Conservation (phyloP, 2,329 filamentous ascomycete species). For the Fusarium sp. region DNA sequence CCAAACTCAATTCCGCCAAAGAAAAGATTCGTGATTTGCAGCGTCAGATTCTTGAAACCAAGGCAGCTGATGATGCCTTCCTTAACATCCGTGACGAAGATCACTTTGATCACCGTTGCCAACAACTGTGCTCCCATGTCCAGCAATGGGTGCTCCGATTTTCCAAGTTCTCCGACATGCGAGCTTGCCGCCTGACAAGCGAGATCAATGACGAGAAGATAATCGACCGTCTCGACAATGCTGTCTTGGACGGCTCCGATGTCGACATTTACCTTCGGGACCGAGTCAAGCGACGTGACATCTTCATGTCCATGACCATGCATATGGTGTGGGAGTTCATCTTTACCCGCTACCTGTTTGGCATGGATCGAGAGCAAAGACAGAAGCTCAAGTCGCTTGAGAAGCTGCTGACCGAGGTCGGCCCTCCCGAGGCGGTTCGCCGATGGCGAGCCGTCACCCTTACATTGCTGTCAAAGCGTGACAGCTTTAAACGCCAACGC, state of each 20-base stretch:
- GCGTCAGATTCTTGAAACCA: slow-evolving; percentile 67
- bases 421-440: slow-evolving; percentile 87
- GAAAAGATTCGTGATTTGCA: slow-evolving; percentile 67
- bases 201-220: slow-evolving; percentile 94
- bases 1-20: slow-evolving; percentile 80
- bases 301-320: slow-evolving; percentile 99
- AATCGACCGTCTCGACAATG: slow-evolving; percentile 93
- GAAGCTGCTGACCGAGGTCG: slow-evolving; percentile 90
- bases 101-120: slow-evolving; percentile 94
- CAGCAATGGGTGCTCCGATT: slow-evolving; percentile 98
- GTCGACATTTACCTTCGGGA: slow-evolving; percentile 90
- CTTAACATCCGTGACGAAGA: slow-evolving; percentile 88
- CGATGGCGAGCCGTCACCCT: slow-evolving; percentile 97
- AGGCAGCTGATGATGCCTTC: slow-evolving; percentile 76
- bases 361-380: slow-evolving; percentile 97
- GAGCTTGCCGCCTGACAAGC: slow-evolving; percentile 83
- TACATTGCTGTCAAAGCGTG: slow-evolving; percentile 84
- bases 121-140: slow-evolving; percentile 94
- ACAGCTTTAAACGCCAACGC: slow-evolving; percentile 84
- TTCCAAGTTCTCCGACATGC: slow-evolving; percentile 96
- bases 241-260: slow-evolving; percentile 92
- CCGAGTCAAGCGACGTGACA: slow-evolving; percentile 87
- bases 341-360: slow-evolving; percentile 97
- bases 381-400: slow-evolving; percentile 97
- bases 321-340: slow-evolving; percentile 99